Base-by-base conservation (phyloP, 148 eudicot species). In the Linanthus parryae region DNA sequence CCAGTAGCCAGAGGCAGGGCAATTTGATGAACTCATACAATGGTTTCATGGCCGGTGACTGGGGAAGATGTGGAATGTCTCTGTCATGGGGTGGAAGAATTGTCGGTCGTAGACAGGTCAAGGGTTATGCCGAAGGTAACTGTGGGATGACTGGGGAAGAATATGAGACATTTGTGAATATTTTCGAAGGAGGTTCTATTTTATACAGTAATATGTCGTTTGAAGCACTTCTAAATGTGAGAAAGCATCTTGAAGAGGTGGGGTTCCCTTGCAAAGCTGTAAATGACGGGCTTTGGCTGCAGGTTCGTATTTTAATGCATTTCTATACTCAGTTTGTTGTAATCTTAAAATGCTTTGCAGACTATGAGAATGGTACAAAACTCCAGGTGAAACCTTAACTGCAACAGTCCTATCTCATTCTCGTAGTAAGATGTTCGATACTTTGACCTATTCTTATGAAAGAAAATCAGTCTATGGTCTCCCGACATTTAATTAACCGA, bases 181-280 rank as follows among this genome's bases (percentile, higher is more conserved):
- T 94, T 40, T 84, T 94, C 66, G 99, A 94, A 80, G 99, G 85
- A 38, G 99, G 96, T 40, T 82, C 95, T 42, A 73, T 94, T 73
- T 71, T 94, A 47, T 94, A 88, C 63, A 77, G 95, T 69, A 85
- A 82, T 57, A 84, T 94, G 99, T 82, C 99, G 39, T 94, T 94
- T 67, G 91, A 94, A 65, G 95, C 95, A 33, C 91, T 94, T 65
- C 49, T 94, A 57, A 81, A 83, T 80, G 96, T 82, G 68, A 82
- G 99, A 72, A 94, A 88, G 75, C 96, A 80, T 69, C 88, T 88
- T 46, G 99, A 94, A 78, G 99, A 94, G 65, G 64, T 82, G 72
- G 96, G 95, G 30, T 94, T 94, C 58, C 96, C 96, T 57, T 79
- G 99, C 81, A 88, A 84, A 79, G 91, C 99, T 48, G 83, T 94